Base-by-base conservation (phyloP, 176 grass and related monocot genomes). In the Oryza rufipogon region DNA sequence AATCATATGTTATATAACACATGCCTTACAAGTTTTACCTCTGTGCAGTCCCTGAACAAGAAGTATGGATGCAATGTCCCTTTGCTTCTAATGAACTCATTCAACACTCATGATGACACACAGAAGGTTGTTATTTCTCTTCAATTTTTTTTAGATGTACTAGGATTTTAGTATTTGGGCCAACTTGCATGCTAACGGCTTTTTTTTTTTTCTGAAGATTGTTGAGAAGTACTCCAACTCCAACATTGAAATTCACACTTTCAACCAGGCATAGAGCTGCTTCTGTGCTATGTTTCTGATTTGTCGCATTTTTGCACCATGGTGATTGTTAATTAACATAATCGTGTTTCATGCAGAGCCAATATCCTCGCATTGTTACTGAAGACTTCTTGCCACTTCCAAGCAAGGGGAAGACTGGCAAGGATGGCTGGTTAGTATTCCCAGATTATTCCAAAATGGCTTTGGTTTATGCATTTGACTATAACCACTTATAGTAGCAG, bases 81-180 rank as follows among this genome's bases (percentile, higher is more conserved):
- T 47, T 80, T 99, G 66, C 86, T 99, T 77, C 86, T 99, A 56
- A 99, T 99, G 93, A 99, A 99, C 81, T 99, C 96, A 77, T 99
- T 99, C 81, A 99, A 99, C 83, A 99, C 96, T 71, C 96, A 96
- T 80, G 93, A 99, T 2, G 96, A 99, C 85, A 99, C 96, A 66
- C 86, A 87, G 47, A 99, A 94, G 93, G 96, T 99, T 69, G 19
- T 1, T 11, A 56, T 26, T 19, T 39, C 6, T 51, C 9, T 83
- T 51, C 33, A 8, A 3, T 47, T 4, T 77, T 54, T 82, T 58
- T 86, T 64, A 61, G 12, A 23, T 20, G 64, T 11, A 44, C 42
- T 41, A 26, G 45, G 9, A 58, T 74, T 70, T 77, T 23, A 73
- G n/a, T 68, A 66, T 1, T 67, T 73, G 28, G 14, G 80, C 85